These are phyloP conservation scores for Lepidium africanum DNA, from an alignment of 345 rosid species.

Conservation along the genomic window DNA sequence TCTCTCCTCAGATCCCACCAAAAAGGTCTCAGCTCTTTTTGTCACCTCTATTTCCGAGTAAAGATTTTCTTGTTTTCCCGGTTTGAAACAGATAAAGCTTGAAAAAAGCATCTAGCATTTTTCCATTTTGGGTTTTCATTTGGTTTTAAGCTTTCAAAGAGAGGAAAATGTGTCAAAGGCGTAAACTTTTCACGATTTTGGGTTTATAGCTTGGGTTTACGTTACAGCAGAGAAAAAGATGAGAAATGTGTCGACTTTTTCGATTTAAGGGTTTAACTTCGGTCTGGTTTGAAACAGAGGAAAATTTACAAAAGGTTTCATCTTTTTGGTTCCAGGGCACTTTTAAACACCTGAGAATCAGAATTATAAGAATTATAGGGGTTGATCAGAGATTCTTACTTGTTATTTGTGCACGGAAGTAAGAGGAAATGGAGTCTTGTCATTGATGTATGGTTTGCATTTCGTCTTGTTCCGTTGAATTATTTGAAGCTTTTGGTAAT, in stretches of 20 bases:
- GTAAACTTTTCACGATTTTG: neutral
- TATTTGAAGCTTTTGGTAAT: neutral
- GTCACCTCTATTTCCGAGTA: neutral
- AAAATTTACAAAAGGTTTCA: neutral
- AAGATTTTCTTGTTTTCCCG: neutral
- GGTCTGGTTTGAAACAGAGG: neutral
- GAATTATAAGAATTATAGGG: neutral
- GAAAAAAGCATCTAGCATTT: neutral
- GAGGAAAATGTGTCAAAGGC: neutral
- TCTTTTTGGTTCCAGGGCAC: neutral
- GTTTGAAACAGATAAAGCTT: neutral
- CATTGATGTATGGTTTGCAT: neutral
- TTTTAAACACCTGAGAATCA: neutral
- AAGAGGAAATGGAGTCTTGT: neutral
- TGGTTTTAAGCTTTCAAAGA: neutral
- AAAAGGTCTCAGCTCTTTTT: slow-evolving; percentile 17
- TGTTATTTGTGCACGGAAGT: neutral
- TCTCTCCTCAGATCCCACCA: slow-evolving; percentile 12
- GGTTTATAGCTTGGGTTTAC: neutral
- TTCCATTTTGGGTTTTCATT: neutral
- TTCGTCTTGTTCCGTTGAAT: neutral
- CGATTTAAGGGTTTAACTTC: neutral
- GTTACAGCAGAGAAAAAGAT: neutral
- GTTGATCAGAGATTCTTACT: neutral
- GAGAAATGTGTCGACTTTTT: neutral